Evolutionary conservation across 257 asterid genomes (phyloP).

Genomic region (Solanum boliviense): DNA sequence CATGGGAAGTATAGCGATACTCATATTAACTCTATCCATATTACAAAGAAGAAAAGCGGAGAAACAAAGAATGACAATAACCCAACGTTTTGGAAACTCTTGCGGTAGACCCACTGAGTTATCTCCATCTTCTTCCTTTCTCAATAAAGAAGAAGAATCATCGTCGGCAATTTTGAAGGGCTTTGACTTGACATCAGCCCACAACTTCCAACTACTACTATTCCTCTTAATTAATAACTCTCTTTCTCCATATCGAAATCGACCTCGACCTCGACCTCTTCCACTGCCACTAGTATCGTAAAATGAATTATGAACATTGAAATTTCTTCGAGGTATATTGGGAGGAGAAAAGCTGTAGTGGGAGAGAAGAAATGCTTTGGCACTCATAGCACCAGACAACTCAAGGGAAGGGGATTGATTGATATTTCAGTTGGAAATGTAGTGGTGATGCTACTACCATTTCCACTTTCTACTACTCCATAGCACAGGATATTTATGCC

Average conservation of each 20-base stretch:
- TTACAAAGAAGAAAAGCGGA: conserved; percentile 81
- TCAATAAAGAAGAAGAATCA: conserved; percentile 8
- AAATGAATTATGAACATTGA: background rate
- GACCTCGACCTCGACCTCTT: background rate
- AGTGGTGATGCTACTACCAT: background rate
- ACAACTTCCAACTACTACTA: conserved; percentile 25
- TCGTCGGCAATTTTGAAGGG: conserved; percentile 27
- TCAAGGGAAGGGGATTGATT: background rate
- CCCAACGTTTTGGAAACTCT: conserved; percentile 80
- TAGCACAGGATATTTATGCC: background rate
- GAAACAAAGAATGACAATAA: conserved; percentile 76
- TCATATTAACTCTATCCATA: conserved; percentile 97
- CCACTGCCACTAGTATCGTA: background rate
- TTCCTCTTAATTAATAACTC: conserved; percentile 16
- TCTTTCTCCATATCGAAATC: conserved; percentile 4
- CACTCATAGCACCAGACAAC: conserved; percentile 35
- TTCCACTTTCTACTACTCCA: background rate
- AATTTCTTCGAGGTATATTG: background rate
- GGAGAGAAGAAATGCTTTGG: conserved; percentile 48
- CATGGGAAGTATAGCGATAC: conserved; percentile 96
- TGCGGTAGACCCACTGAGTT: conserved; percentile 23
- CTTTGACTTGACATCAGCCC: conserved; percentile 64
- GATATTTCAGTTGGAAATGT: background rate
- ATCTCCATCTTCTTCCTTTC: conserved; percentile 6
- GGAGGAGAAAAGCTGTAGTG: conserved; percentile 38